Evolutionary conservation across 352 stramenopile genomes (phyloP), one percentile per base, ranked within the genome.

Genomic region (Blastocystis hominis): DNA sequence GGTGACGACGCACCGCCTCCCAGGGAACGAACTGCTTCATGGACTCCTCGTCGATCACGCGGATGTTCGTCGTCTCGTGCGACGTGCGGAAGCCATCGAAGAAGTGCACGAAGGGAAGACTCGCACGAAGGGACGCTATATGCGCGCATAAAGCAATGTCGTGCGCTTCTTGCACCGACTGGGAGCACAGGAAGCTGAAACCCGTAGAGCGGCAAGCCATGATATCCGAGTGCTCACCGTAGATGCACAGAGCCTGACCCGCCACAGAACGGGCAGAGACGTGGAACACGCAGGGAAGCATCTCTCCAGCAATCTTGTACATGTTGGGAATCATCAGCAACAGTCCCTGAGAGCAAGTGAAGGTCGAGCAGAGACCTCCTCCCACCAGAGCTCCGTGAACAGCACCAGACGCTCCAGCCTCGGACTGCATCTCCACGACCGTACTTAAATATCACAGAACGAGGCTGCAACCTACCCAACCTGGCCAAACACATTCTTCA

Each of bases 321-420:
- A 96, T 93, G 88, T 93, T 95, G n/a, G 94, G 94, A 79, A 97
- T 94, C 91, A 95, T 97, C 42, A 95, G 91, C 88, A 96, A 89
- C 87, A 97, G 90, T 86, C 92, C 90, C 75, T 94, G 93, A 87
- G 92, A 95, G 2, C 93, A 92, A 54, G 93, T 94, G 86, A 95
- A 96, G 17, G 95, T 92, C 62, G 94, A 95, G 77, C 94, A 93
- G 86, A 96, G 93, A 89, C 94, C 92, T 1, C 93, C 94, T 24
- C 86, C 89, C 30, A 91, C 89, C 24, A 92, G 88, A 30, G 91
- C 90, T 30, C 91, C 91, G 66, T 92, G 90, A 34, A 92, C 72
- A 24, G 91, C 91, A 63, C 90, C 91, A 36, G 90, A 91, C 13
- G 91, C 91, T 15, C 91, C 91, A 36, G 77, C 90, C 81, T 92